A percentile compares a stretch with the other conserved stretches of the same genome.
Conservation (phyloP, 768 basidiomycete species). For the Boletus sensibilis region DNA sequence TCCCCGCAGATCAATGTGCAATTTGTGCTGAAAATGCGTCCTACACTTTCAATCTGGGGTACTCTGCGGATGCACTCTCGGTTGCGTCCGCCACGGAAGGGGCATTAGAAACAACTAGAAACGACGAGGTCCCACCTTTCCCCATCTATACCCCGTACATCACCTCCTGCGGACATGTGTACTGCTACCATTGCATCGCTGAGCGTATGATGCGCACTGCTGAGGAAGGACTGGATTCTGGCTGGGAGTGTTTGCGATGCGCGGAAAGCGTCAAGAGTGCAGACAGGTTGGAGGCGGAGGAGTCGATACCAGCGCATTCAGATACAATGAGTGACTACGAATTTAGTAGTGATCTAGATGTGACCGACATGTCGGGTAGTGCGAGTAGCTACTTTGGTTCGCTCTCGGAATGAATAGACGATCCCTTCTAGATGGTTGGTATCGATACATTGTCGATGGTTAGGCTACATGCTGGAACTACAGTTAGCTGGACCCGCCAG, state of each 20-base stretch:
- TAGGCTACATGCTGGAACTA: neutral
- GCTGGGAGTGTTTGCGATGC: constrained; percentile 88
- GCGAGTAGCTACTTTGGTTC: constrained; percentile 38
- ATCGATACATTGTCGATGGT: constrained; percentile 9
- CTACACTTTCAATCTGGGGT: constrained; percentile 54
- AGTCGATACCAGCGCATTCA: constrained; percentile 20
- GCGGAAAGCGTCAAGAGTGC: constrained; percentile 60
- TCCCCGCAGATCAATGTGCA: constrained; percentile 79
- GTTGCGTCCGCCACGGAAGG: constrained; percentile 23
- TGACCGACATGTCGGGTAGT: constrained; percentile 57
- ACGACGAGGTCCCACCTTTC: constrained; percentile 46
- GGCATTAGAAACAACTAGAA: constrained; percentile 14
- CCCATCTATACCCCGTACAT: constrained; percentile 82
- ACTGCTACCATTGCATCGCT: constrained; percentile 93
- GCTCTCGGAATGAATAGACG: constrained; percentile 25
- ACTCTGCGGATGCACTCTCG: constrained; percentile 49
- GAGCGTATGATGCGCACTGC: constrained; percentile 74
- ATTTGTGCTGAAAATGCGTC: constrained; percentile 83
- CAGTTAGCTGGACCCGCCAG: constrained; percentile 14
- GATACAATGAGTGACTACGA: constrained; percentile 53
- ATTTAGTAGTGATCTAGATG: constrained; percentile 48
- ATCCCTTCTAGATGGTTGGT: neutral
- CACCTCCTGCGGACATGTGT: constrained; percentile 80
- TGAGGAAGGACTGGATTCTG: constrained; percentile 54
- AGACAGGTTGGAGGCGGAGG: constrained; percentile 48